phyloP scores from a whole-genome alignment of 768 basidiomycete species.

The Austroboletus eburneus region DNA sequence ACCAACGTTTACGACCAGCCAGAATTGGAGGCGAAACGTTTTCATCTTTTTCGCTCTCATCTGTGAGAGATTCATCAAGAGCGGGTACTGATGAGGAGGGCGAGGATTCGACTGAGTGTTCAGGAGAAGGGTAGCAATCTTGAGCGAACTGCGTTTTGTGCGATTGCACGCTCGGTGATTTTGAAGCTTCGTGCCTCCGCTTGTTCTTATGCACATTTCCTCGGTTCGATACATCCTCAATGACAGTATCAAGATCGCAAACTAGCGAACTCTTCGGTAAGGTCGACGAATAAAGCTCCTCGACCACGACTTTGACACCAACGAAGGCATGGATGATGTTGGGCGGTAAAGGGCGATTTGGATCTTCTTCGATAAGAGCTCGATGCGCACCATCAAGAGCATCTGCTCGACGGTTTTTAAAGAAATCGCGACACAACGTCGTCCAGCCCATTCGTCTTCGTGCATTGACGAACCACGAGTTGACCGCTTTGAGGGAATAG shows the following conservation, averaged over 20 bases:
- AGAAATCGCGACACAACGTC: slow-evolving; percentile 26
- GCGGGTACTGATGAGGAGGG: slow-evolving; percentile 2
- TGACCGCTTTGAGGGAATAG: slow-evolving; percentile 30
- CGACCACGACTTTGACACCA: slow-evolving; percentile 24
- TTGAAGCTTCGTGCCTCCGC: not conserved
- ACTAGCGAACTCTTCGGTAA: slow-evolving; percentile 27
- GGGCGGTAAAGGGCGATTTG: not conserved
- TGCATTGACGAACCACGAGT: slow-evolving; percentile 44
- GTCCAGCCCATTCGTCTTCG: slow-evolving; percentile 53
- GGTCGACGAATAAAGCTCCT: slow-evolving; percentile 27
- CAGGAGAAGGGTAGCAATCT: slow-evolving; percentile 5
- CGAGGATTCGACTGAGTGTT: not conserved
- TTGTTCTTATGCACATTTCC: not conserved
- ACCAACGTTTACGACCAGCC: slow-evolving; percentile 16
- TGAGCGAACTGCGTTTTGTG: not conserved
- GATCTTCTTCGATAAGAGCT: slow-evolving; percentile 18
- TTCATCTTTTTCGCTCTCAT: slow-evolving; percentile 14
- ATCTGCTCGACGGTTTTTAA: slow-evolving; percentile 20
- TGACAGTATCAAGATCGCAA: slow-evolving; percentile 24
- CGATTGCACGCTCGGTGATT: not conserved
- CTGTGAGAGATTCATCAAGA: slow-evolving; percentile 5
- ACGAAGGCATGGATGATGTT: slow-evolving; percentile 23
- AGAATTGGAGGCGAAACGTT: slow-evolving; percentile 6
- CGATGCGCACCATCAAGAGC: slow-evolving; percentile 24
- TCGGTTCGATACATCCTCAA: slow-evolving; percentile 23